Evolutionary conservation across 1,284 basidiomycete genomes (phyloP), one percentile per base, ranked within the genome.

Genomic region (Apiotrichum domesticum): DNA sequence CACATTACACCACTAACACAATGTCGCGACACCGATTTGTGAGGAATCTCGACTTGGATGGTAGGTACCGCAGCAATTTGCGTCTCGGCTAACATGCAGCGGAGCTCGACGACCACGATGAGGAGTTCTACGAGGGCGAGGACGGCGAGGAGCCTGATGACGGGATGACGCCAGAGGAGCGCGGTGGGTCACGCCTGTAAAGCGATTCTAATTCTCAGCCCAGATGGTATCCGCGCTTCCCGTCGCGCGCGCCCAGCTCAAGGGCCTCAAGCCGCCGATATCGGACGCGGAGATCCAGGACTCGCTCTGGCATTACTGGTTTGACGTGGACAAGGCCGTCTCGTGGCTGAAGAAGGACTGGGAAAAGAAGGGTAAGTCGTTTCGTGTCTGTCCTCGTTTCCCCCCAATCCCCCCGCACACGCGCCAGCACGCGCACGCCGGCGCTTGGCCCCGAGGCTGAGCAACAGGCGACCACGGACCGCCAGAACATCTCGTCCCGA

Each of bases 21-120:
- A 77, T 77, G 89, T 93, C 91, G 9, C 80, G 91, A 73, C 95
- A 98, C 78, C 85, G 95, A 71, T 84, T 87, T 74, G 83, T 98
- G 63, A 83, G 90, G 63, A 94, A 96, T 74, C 80, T 98, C 47
- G 85, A 98, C 71, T 79, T 97, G 37, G 81, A 88, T 64, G 92
- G 94, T 88, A 63, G 71, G 74, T 37, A 39, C 10, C 29, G 6
- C 10, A 39, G 34, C 33, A 13, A 4, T 39, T 29, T 29, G 29
- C 29, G 3, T 29, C 29, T 29, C 29, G 29, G 29, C 29, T 29
- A 29, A 29, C 8, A 39, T 39, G 29, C 15, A 48, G 54, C 47
- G 33, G 55, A 56, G 42, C 55, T 61, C 8, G 58, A 58, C 47
- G 53, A 55, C 34, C 43, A 64, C 9, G 77, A 64, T n/a, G 68